Conservation (phyloP, 2,329 filamentous ascomycete genomes). For the Onygenales sp. region DNA sequence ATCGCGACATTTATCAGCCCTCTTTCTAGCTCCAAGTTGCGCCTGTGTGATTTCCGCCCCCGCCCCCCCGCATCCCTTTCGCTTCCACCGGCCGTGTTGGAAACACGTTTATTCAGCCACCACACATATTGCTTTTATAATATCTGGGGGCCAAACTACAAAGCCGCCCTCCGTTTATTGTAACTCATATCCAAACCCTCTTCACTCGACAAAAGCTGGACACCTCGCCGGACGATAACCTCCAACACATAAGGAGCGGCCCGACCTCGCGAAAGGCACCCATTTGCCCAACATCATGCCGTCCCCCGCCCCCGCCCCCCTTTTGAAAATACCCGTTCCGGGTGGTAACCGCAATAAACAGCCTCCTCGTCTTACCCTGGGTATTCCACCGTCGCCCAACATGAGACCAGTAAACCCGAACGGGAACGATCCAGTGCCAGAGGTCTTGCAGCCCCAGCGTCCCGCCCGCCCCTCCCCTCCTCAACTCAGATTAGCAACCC, state of each 20-base stretch:
- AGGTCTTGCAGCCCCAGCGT: conserved; percentile 27
- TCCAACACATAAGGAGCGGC: neutral
- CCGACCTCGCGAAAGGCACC: neutral
- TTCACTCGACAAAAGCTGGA: neutral
- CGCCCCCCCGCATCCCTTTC: too few relatives aligned
- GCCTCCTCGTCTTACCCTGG: conserved; percentile 71
- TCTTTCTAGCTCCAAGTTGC: too few relatives aligned
- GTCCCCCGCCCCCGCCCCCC: conserved; percentile 65
- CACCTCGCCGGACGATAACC: neutral
- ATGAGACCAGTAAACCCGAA: conserved; percentile 56
- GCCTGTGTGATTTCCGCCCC: too few relatives aligned
- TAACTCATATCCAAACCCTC: neutral
- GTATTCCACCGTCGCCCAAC: conserved; percentile 81
- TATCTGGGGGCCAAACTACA: neutral
- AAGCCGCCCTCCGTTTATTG: neutral
- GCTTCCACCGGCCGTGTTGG: too few relatives aligned
- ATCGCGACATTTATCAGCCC: neutral
- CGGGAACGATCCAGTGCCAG: conserved; percentile 25
- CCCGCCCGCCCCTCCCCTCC: conserved; percentile 56
- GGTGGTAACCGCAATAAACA: conserved; percentile 51
- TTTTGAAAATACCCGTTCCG: conserved; percentile 74
- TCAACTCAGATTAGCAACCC: conserved; percentile 76
- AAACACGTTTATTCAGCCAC: neutral
- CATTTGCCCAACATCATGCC: conserved; percentile 48
- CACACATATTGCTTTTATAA: neutral